Base-by-base conservation (phyloP, 805 yeast species). In the Candida hungchunana region DNA sequence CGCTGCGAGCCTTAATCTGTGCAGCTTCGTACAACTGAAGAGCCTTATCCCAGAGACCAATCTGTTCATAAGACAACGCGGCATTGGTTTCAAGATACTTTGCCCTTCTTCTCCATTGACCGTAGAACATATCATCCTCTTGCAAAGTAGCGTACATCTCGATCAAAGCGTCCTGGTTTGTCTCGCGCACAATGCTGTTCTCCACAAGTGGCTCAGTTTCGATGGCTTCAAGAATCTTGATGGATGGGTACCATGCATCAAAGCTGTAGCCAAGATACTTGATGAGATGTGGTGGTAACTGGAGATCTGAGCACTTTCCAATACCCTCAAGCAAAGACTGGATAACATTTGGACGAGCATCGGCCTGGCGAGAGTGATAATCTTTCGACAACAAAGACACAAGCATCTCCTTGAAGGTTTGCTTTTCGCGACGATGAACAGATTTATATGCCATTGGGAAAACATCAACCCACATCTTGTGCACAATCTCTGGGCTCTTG, bases 51-150 rank as follows among this genome's bases (percentile, higher is more conserved):
- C 96, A 93, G 48, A 87, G 63, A 7, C 98, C 97, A 45, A 89
- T 74, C 58, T 93, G 98, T 58, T 93, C 99, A 55, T 79, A 90
- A 0, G 96, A 85, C 19, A 94, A 64, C 0, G 97, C 98, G 27
- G 93, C 77, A 43, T 84, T 87, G 0, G 98, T 93, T 56, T 93
- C 96, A 7, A 82, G 73, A 55, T 90, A 93, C 60, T 90, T 90
- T 7, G 97, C 95, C 40, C 97, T 73, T 58, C 97, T 73, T 63
- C 97, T 77, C 99, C 99, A 93, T 47, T 88, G 69, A 4, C 99
- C 99, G 57, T 93, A 93, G 57, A 89, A 93, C 89, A 90, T 84
- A 52, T 93, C 98, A 36, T 86, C 95, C 51, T 93, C 98, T 50
- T 87, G 94, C 35, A 93, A 62, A 7, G 82, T 77, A 5, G 95